These are phyloP conservation scores for Diaporthe humulicola DNA, from an alignment of 2,329 filamentous ascomycete genomes.

Conservation along the genomic window DNA sequence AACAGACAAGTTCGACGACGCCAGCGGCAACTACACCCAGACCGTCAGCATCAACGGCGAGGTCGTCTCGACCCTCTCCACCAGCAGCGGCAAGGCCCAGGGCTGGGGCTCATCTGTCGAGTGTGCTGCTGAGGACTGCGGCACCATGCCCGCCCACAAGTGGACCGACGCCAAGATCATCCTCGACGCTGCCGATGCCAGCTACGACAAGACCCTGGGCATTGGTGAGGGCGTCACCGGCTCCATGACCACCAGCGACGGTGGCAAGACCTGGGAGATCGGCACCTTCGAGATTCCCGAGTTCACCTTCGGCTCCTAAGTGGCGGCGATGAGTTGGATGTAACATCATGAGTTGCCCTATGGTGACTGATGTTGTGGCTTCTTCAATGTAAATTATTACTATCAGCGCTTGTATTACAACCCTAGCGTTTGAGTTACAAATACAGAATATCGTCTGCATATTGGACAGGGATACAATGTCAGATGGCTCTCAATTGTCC, in stretches of 20 bases:
- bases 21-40: conserved; percentile 56
- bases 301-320: conserved; percentile 29
- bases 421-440: conserved; percentile 1
- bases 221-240: conserved; percentile 32
- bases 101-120: conserved; percentile 63
- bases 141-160: conserved; percentile 49
- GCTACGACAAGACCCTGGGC: conserved; percentile 35
- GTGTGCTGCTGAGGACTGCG: conserved; percentile 83
- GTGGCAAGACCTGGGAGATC: conserved; percentile 38
- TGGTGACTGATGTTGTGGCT: background rate
- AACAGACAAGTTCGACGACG: conserved; percentile 46
- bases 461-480: too few species aligned
- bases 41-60: conserved; percentile 50
- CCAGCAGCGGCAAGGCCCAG: conserved; percentile 55
- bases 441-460: conserved; percentile 1
- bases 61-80: conserved; percentile 58
- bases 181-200: conserved; percentile 34
- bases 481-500: background rate
- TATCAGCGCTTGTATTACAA: conserved; percentile 5
- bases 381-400: conserved; percentile 22
- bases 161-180: conserved; percentile 40
- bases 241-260: conserved; percentile 37
- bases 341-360: background rate
- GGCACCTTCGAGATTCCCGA: conserved; percentile 39
- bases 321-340: background rate